phyloP scores from a whole-genome alignment of 2,329 filamentous ascomycete genomes.

The Juglanconis sp. region DNA sequence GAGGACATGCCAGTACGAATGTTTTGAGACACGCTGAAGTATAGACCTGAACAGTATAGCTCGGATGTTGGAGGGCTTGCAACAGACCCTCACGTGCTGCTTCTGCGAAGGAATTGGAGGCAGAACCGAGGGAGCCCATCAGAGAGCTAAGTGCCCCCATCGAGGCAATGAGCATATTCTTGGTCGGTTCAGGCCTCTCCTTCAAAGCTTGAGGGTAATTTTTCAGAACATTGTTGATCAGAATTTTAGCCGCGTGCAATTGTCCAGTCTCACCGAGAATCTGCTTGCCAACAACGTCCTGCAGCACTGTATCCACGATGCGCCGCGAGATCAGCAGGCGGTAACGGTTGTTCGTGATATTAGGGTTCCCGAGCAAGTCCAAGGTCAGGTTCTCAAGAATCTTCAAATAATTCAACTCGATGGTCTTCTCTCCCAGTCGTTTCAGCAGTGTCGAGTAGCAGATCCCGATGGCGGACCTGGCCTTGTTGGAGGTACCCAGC shows the following conservation, averaged over 20 bases:
- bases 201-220: slow-evolving; percentile 89
- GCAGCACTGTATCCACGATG: slow-evolving; percentile 79
- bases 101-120: slow-evolving; percentile 75
- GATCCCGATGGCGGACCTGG: slow-evolving; percentile 77
- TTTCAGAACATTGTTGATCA: slow-evolving; percentile 87
- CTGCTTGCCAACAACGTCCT: slow-evolving; percentile 75
- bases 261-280: slow-evolving; percentile 90
- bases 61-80: slow-evolving; percentile 89
- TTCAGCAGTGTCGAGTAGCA: slow-evolving; percentile 82
- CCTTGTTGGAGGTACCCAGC: slow-evolving; percentile 72
- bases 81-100: slow-evolving; percentile 80
- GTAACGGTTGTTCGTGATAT: slow-evolving; percentile 80
- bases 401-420: slow-evolving; percentile 77
- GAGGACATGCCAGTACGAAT: slow-evolving; percentile 86
- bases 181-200: slow-evolving; percentile 83
- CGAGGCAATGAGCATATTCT: slow-evolving; percentile 76
- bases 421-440: slow-evolving; percentile 73
- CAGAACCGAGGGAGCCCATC: slow-evolving; percentile 77
- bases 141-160: slow-evolving; percentile 77
- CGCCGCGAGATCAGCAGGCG: slow-evolving; percentile 79
- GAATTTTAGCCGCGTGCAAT: slow-evolving; percentile 71
- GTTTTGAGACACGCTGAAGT: slow-evolving; percentile 80
- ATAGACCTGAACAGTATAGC: slow-evolving; percentile 92
- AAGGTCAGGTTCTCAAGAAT: slow-evolving; percentile 78
- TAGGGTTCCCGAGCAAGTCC: slow-evolving; percentile 74